Evolutionary conservation across 2,329 filamentous ascomycete species (phyloP), one percentile per base, ranked within the genome.

Genomic region (Thelonectria rubi): DNA sequence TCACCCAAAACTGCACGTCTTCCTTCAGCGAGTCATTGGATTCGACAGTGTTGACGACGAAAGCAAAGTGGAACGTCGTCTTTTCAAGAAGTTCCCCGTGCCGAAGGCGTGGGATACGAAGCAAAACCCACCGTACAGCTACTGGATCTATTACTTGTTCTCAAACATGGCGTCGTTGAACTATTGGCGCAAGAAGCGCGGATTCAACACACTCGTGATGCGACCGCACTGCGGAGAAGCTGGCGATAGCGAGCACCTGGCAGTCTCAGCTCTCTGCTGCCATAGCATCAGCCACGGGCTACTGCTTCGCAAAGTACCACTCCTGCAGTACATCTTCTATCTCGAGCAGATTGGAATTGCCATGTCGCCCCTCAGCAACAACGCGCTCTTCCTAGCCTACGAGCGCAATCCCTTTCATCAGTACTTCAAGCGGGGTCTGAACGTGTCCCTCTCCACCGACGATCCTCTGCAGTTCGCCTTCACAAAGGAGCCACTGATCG

Each of bases 351-450:
- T 99, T 65, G 95, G 95, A 60, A 95, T 99, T 65, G 95, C 95
- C 63, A 99, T 99, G 95, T 98, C 94, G n/a, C 95, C 95, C 2
- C 84, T 99, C 47, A 97, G 93, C 77, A 99, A 99, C 81, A 99
- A 99, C 71, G 95, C 95, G 0, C 80, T 99, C 32, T 99, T 99
- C 80, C 81, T 99, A 54, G 93, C 94, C 1, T 98, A 99, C 73
- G 95, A 99, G 77, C 89, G 96, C 61, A 99, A 99, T 70, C 95
- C 95, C 0, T 99, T 97, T 79, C 85, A 97, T 69, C 92, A 91
- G 72, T 99, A 99, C 78, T 99, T 99, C 82, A 91, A 92, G 73
- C 89, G 95, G 57, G 95, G 95, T 0, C 80, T 99, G 53, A 99
- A 99, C 74, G 94, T 99, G 7, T 98, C 94, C 1, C 81, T 99